These are phyloP conservation scores for Cicer chorassanicum DNA, from an alignment of 306 rosid genomes.

Conservation along the genomic window DNA sequence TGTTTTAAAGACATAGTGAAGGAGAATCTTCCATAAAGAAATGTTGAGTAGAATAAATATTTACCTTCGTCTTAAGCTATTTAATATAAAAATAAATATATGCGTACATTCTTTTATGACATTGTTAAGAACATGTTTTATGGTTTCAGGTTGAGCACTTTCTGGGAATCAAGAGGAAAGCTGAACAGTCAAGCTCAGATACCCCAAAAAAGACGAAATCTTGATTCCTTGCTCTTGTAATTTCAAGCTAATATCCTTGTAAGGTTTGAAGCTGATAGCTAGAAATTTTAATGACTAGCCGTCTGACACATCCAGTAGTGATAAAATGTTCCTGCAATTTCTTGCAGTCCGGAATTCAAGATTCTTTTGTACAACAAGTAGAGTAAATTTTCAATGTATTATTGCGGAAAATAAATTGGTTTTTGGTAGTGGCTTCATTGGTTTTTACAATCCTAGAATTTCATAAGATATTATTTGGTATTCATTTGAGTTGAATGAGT, in stretches of 20 bases:
- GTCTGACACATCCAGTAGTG: neutral
- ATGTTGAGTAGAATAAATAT: constrained; percentile 12
- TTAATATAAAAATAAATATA: constrained; percentile 14
- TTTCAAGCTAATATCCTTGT: constrained; percentile 39
- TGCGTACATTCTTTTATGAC: neutral
- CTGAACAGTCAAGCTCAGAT: constrained; percentile 62
- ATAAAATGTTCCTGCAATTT: neutral
- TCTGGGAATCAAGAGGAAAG: constrained; percentile 91
- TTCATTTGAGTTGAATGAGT: neutral
- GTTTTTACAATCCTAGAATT: neutral
- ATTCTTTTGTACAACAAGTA: constrained; percentile 36
- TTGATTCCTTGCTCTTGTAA: constrained; percentile 41
- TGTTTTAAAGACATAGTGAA: constrained; percentile 5
- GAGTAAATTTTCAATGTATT: constrained; percentile 18
- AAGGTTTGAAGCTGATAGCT: constrained; percentile 12
- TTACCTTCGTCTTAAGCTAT: neutral
- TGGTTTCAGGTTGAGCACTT: constrained; percentile 83
- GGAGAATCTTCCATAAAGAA: neutral
- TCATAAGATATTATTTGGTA: neutral
- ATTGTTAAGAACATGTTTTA: neutral
- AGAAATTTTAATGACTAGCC: constrained; percentile 1
- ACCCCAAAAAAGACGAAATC: constrained; percentile 67
- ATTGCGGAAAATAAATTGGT: neutral
- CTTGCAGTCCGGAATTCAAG: neutral
- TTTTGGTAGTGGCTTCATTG: neutral